Conservation (phyloP, 2,329 filamentous ascomycete genomes). For the Knufia petricola region DNA sequence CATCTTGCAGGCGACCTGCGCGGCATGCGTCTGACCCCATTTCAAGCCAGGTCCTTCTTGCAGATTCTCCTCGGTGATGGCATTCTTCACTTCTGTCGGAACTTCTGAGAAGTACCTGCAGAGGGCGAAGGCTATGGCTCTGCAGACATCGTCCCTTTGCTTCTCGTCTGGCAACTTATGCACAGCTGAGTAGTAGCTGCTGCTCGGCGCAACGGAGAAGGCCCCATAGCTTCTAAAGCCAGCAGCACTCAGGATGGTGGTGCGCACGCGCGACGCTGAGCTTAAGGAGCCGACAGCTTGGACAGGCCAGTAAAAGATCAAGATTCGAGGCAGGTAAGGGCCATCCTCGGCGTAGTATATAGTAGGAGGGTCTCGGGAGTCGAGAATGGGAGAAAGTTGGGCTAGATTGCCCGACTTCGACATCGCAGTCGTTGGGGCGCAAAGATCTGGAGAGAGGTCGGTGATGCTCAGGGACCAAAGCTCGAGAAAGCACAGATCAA, state of each 20-base stretch:
- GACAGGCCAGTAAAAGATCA: constrained; percentile 87
- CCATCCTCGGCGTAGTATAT: constrained; percentile 87
- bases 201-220: constrained; percentile 86
- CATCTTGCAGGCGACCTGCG: constrained; percentile 79
- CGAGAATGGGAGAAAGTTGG: constrained; percentile 20
- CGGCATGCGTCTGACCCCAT: constrained; percentile 69
- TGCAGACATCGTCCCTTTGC: constrained; percentile 88
- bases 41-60: constrained; percentile 20
- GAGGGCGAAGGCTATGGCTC: constrained; percentile 82
- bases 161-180: constrained; percentile 83
- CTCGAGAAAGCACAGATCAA: constrained; percentile 5
- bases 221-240: constrained; percentile 84
- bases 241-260: constrained; percentile 82
- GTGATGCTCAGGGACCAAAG: too few species aligned
- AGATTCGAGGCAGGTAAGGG: constrained; percentile 63
- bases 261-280: constrained; percentile 87
- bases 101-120: constrained; percentile 92
- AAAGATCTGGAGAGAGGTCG: not conserved
- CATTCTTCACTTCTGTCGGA: constrained; percentile 62
- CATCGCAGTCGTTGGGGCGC: constrained; percentile 10
- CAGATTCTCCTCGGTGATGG: constrained; percentile 44
- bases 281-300: constrained; percentile 77
- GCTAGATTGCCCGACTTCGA: constrained; percentile 23
- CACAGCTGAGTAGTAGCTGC: constrained; percentile 82
- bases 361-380: constrained; percentile 31